phyloP scores from a whole-genome alignment of 768 basidiomycete genomes.

The Pleurotus giganteus region DNA sequence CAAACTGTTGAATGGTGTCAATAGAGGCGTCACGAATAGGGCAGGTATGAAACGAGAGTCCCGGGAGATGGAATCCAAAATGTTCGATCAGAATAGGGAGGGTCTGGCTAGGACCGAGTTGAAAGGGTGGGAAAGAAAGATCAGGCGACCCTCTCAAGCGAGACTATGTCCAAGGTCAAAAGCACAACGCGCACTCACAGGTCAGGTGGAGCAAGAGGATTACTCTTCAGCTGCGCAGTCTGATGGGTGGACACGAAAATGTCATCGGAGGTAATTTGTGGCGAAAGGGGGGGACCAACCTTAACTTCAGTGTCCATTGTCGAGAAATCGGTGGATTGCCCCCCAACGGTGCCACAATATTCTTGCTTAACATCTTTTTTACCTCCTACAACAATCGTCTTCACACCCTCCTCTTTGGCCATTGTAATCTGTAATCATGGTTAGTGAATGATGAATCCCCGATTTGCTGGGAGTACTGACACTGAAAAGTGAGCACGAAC shows the following conservation, averaged over 20 bases:
- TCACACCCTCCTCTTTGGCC: slow-evolving; percentile 28
- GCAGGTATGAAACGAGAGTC: slow-evolving; percentile 11
- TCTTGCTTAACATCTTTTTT: slow-evolving; percentile 44
- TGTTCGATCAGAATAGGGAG: slow-evolving; percentile 4
- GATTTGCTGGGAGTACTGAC: slow-evolving; percentile 30
- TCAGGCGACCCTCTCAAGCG: slow-evolving; percentile 4
- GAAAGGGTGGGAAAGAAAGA: slow-evolving; percentile 6
- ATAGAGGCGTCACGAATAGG: neutral
- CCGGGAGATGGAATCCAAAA: neutral
- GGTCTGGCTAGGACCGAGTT: slow-evolving; percentile 5
- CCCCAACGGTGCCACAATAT: slow-evolving; percentile 62
- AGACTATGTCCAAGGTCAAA: slow-evolving; percentile 5
- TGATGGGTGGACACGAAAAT: slow-evolving; percentile 15
- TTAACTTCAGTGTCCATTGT: slow-evolving; percentile 60
- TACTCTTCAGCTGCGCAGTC: slow-evolving; percentile 53
- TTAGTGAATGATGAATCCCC: neutral
- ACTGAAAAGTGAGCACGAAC: slow-evolving; percentile 47
- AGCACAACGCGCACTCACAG: slow-evolving; percentile 37
- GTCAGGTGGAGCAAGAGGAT: slow-evolving; percentile 56
- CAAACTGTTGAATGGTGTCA: slow-evolving; percentile 28
- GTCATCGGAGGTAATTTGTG: neutral
- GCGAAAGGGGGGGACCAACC: slow-evolving; percentile 9
- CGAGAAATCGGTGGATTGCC: slow-evolving; percentile 56
- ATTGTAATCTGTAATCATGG: slow-evolving; percentile 47
- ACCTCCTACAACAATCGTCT: slow-evolving; percentile 4